Conservation (phyloP, 345 rosid species). For the Lumnitzera littorea region DNA sequence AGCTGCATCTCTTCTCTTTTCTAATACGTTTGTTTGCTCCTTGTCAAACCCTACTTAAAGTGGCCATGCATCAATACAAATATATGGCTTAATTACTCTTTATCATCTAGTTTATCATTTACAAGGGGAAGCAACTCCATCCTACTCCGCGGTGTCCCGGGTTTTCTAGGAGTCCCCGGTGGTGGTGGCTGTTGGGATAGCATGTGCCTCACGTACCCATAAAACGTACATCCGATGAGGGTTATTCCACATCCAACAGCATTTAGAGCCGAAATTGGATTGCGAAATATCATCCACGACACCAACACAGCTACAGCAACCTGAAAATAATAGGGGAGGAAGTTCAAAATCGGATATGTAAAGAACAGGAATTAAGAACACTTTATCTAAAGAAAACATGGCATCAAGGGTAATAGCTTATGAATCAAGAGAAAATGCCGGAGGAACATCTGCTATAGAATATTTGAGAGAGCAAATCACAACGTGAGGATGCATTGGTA, state of each 20-base stretch:
- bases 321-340: conserved; percentile 22
- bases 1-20: conserved; percentile 1
- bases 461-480: not conserved
- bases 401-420: not conserved
- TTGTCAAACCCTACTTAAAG: not conserved
- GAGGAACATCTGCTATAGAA: not conserved
- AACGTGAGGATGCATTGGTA: not conserved
- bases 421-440: not conserved
- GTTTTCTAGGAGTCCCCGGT: conserved; percentile 80
- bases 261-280: conserved; percentile 82
- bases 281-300: conserved; percentile 89
- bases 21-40: not conserved
- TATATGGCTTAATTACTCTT: conserved; percentile 31
- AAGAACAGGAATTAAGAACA: not conserved
- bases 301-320: conserved; percentile 93
- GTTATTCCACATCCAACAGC: conserved; percentile 94
- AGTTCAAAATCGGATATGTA: not conserved
- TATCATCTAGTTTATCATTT: conserved; percentile 85
- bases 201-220: conserved; percentile 87
- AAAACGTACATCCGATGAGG: conserved; percentile 87
- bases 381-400: no score
- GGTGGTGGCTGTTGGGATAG: conserved; percentile 69
- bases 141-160: conserved; percentile 68
- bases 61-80: not conserved
- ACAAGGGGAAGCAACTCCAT: conserved; percentile 89